These are phyloP conservation scores for Euphorbia lathyris DNA, from an alignment of 345 rosid species.

Conservation along the genomic window DNA sequence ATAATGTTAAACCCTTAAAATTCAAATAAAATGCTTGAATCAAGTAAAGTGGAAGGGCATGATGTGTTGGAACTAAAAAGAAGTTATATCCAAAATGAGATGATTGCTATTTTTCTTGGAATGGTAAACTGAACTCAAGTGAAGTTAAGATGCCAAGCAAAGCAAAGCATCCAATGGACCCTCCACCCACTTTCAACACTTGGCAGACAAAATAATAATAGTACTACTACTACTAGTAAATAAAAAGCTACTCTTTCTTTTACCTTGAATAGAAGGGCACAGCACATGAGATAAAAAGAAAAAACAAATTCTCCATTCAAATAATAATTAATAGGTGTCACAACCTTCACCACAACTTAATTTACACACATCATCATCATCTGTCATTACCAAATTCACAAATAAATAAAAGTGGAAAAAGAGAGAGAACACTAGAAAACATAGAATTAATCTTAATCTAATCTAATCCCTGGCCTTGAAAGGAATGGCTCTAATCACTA, in stretches of 20 bases:
- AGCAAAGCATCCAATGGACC: not conserved
- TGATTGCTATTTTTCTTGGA: not conserved
- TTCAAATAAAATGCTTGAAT: too few relatives aligned
- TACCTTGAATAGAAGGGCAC: too few relatives aligned
- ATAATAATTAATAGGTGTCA: not conserved
- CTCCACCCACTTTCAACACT: not conserved
- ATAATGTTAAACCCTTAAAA: too few relatives aligned
- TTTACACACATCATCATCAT: constrained; percentile 21
- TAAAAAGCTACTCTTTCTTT: too few relatives aligned
- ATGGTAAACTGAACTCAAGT: not conserved
- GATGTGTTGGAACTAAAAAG: too few relatives aligned
- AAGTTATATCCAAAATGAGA: not conserved
- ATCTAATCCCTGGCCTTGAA: constrained; percentile 23
- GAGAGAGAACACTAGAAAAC: not conserved
- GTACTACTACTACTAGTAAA: too few relatives aligned
- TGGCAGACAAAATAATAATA: not conserved
- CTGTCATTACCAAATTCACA: constrained; percentile 13
- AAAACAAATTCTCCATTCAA: constrained; percentile 16
- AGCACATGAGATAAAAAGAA: not conserved
- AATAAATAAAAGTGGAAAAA: not conserved
- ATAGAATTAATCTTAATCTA: not conserved
- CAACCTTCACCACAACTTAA: constrained; percentile 8
- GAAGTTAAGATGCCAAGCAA: not conserved
- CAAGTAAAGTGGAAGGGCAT: too few relatives aligned
- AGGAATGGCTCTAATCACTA: constrained; percentile 32